Evolutionary conservation across 177 flowering plant genomes (phyloP).

Genomic region (Tripterygium wilfordii): DNA sequence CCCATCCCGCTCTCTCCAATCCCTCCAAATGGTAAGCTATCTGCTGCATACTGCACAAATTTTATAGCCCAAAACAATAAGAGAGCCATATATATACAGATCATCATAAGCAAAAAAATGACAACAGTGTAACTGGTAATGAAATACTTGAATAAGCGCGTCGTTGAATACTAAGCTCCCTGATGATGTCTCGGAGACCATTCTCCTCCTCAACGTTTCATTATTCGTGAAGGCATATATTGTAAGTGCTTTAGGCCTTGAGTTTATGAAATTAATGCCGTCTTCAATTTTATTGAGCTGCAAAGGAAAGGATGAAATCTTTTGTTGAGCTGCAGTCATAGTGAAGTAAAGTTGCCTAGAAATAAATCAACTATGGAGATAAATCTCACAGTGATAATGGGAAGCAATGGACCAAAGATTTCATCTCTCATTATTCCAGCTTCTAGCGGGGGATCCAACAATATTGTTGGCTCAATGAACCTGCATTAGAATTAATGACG

Average conservation of each 20-base stretch:
- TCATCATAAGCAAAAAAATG: not conserved
- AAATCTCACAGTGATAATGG: conserved; percentile 44
- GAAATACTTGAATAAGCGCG: conserved; percentile 47
- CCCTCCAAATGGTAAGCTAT: conserved; percentile 61
- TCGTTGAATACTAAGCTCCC: conserved; percentile 52
- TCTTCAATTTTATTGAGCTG: conserved; percentile 51
- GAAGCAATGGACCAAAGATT: conserved; percentile 62
- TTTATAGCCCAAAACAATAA: not conserved
- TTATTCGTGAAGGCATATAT: conserved; percentile 46
- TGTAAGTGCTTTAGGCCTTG: conserved; percentile 48
- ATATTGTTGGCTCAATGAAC: conserved; percentile 50
- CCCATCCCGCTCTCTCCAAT: conserved; percentile 63
- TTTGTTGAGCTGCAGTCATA: too few species aligned
- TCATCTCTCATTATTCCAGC: conserved; percentile 48
- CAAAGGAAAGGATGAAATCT: not conserved
- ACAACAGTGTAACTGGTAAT: not conserved
- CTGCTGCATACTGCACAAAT: conserved; percentile 46
- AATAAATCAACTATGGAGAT: not conserved
- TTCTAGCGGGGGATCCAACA: conserved; percentile 47
- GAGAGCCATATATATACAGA: too few species aligned
- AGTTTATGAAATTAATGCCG: conserved; percentile 34
- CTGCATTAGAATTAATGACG: conserved; percentile 19
- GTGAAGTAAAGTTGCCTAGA: too few species aligned
- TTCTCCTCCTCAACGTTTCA: conserved; percentile 24
- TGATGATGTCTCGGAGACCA: conserved; percentile 45